Base-by-base conservation (phyloP, 305 asterid genomes). In the Withania somnifera region DNA sequence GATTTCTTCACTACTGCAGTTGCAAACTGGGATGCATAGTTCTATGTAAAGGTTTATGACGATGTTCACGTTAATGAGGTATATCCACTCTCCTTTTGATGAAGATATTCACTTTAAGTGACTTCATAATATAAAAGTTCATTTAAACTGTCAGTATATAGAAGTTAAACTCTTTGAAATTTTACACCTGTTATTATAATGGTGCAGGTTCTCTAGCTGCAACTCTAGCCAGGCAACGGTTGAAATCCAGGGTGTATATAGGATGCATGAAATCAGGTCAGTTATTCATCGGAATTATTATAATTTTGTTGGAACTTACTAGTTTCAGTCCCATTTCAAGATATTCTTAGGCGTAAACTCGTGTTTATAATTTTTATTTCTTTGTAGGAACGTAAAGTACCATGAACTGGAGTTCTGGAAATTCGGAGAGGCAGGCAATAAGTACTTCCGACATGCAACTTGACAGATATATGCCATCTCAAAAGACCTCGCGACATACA, bases 251-350 rank as follows among this genome's bases (percentile, higher is more conserved):
- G 80, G 91, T 93, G 7, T 94, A 94, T 64, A 88, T 90, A 11
- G 98, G 98, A 80, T 94, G 97, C 63, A 94, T 94, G 97, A 94
- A 94, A 82, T 94, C 98, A 0, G 97, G 38, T 97, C 97, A 32
- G 98, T 94, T 83, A 90, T 94, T 73, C 82, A 82, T 80, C 92
- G 89, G 51, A 94, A 90, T n/a, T n/a, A n/a, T n/a, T n/a, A 97
- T 94, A 86, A 78, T 32, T 79, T 45, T 54, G n/a, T 76, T 5
- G 19, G 28, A 15, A 32, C 45, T 78, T 82, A 19, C 0, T 0
- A 2, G 42, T 83, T 45, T 11, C 5, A 57, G 45, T 77, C 68
- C 10, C 34, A 40, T 66, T 5, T 71, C 22, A 42, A 3, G 60
- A 2, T n/a, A 47, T 4, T 34, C 26, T n/a, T 3, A 79, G 51